Conservation (phyloP, 1,139 yeast genomes). For the Hansenula sp. region DNA sequence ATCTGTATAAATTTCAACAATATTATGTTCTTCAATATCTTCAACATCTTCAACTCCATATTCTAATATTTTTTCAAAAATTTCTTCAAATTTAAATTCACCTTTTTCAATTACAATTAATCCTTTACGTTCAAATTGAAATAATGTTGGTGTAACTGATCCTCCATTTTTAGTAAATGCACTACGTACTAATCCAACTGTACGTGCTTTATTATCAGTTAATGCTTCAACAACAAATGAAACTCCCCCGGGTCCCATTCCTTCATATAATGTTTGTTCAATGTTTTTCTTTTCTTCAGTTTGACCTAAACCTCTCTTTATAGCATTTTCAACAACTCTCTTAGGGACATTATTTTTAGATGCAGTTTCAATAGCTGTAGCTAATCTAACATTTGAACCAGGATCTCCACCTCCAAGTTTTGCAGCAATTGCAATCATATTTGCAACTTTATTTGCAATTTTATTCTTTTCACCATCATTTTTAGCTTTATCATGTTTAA, state of each 20-base stretch:
- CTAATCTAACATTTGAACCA: constrained; percentile 57
- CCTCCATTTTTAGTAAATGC: constrained; percentile 72
- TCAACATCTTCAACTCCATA: constrained; percentile 82
- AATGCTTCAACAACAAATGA: constrained; percentile 79
- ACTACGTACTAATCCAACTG: constrained; percentile 71
- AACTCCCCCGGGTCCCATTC: constrained; percentile 89
- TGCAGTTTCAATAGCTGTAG: constrained; percentile 76
- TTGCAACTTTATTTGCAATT: constrained; percentile 67
- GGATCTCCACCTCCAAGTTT: constrained; percentile 64
- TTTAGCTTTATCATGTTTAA: constrained; percentile 89
- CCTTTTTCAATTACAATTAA: constrained; percentile 47
- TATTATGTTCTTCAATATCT: constrained; percentile 40
- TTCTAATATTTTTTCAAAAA: constrained; percentile 72
- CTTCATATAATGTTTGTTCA: constrained; percentile 65
- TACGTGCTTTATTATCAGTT: constrained; percentile 85
- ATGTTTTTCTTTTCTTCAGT: constrained; percentile 33
- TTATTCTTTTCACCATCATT: constrained; percentile 79
- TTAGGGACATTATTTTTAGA: constrained; percentile 74
- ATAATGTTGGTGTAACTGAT: constrained; percentile 70
- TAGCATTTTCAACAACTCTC: constrained; percentile 79
- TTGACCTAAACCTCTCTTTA: constrained; percentile 76
- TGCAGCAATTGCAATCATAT: constrained; percentile 70
- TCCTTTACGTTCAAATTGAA: constrained; percentile 75
- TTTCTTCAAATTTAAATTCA: constrained; percentile 46
- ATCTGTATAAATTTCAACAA: constrained; percentile 45